Conservation (phyloP, 805 yeast genomes). For the Starmerella scarabaei region DNA sequence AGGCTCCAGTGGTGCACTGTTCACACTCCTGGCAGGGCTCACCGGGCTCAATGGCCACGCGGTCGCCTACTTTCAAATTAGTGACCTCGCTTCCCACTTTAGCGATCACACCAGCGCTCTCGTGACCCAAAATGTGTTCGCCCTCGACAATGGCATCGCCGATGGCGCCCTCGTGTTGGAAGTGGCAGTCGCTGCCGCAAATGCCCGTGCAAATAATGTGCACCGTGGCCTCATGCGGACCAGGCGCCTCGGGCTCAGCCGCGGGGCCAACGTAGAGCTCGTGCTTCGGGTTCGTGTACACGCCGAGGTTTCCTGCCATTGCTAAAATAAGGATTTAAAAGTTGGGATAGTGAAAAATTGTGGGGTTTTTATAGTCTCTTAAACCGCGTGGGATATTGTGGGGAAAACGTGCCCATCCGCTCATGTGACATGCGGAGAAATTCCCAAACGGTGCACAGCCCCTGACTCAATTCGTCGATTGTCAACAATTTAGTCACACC, state of each 20-base stretch:
- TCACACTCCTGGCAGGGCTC: constrained; percentile 36
- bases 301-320: constrained; percentile 22
- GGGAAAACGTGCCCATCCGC: no score
- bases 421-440: no score
- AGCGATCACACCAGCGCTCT: constrained; percentile 40
- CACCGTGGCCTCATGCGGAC: constrained; percentile 36
- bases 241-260: constrained; percentile 19
- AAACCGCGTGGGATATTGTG: no score
- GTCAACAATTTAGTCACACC: no score
- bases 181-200: constrained; percentile 65
- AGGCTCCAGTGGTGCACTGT: constrained; percentile 26
- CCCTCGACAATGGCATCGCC: constrained; percentile 45
- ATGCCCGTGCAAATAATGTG: constrained; percentile 56
- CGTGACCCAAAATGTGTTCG: constrained; percentile 49
- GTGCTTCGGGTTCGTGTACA: constrained; percentile 26
- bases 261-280: constrained; percentile 24
- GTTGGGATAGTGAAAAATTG: no score
- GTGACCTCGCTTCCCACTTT: constrained; percentile 40
- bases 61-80: constrained; percentile 36
- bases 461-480: no score
- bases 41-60: constrained; percentile 38
- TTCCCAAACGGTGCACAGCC: no score
- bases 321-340: no score
- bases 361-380: not conserved
- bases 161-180: constrained; percentile 51